Evolutionary conservation across 257 asterid species (phyloP).

Genomic region (Anisodus acutangulus): DNA sequence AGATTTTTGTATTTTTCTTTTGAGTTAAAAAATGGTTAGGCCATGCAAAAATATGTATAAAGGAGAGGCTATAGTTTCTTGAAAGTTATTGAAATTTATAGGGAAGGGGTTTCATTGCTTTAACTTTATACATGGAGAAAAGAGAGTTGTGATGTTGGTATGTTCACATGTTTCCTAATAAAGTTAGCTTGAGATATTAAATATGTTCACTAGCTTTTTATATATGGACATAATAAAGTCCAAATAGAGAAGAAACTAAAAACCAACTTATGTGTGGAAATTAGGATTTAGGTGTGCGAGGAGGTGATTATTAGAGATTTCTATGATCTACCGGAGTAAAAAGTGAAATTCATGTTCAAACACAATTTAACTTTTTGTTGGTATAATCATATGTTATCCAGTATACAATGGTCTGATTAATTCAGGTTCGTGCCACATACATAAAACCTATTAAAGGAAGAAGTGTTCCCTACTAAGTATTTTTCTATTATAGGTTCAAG

Average conservation of each 20-base stretch:
- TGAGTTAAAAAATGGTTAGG: conserved; percentile 13
- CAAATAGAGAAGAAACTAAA: neutral
- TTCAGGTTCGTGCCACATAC: too few relatives aligned
- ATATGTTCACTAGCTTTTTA: neutral
- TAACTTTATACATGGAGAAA: neutral
- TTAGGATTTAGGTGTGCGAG: neutral
- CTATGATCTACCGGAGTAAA: neutral
- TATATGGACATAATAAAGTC: conserved; percentile 19
- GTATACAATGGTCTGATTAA: too few relatives aligned
- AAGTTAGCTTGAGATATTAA: conserved; percentile 14
- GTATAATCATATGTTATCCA: too few relatives aligned
- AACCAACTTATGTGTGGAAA: neutral
- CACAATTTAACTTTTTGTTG: too few relatives aligned
- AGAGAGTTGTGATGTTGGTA: conserved; percentile 23
- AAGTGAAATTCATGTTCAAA: too few relatives aligned
- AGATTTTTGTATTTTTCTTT: too few relatives aligned
- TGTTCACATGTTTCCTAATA: conserved; percentile 28
- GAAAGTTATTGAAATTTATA: neutral
- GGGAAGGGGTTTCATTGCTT: neutral
- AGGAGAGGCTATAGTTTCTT: conserved; percentile 6
- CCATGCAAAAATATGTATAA: conserved; percentile 24
- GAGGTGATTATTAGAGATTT: neutral
- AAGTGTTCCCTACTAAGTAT: too few relatives aligned
- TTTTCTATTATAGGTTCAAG: too few relatives aligned
- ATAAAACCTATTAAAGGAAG: too few relatives aligned